These are phyloP conservation scores for Plenodomus lindquistii DNA, from an alignment of 2,329 filamentous ascomycete species.

Conservation along the genomic window DNA sequence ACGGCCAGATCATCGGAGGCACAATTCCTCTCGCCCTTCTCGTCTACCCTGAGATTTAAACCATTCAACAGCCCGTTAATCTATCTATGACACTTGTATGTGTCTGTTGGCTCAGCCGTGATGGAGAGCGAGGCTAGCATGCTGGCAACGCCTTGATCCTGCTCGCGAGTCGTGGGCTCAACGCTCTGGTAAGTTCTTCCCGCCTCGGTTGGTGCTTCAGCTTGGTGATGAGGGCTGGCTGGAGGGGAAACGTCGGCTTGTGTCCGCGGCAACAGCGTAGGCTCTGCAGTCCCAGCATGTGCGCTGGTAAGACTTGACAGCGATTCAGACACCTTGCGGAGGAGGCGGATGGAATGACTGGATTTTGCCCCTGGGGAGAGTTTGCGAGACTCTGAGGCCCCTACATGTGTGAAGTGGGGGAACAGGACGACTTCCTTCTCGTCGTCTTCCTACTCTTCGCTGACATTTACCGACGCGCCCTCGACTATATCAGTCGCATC, in stretches of 20 bases:
- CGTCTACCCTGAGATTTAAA: too few relatives aligned
- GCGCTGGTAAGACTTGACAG: background rate
- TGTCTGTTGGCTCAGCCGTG: background rate
- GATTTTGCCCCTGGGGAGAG: background rate
- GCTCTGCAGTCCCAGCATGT: background rate
- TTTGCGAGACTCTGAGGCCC: background rate
- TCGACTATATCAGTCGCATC: background rate
- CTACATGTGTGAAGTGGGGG: background rate
- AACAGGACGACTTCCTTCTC: too few relatives aligned
- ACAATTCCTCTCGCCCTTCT: too few relatives aligned
- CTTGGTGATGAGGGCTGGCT: background rate
- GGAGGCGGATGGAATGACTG: background rate
- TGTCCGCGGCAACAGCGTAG: background rate
- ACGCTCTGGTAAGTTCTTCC: background rate
- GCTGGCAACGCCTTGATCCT: background rate
- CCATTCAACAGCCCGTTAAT: too few relatives aligned
- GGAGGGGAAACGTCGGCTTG: background rate
- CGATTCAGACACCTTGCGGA: background rate
- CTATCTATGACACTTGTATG: too few relatives aligned
- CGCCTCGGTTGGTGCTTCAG: too few relatives aligned
- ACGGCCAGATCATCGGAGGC: background rate
- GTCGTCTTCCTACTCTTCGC: too few relatives aligned
- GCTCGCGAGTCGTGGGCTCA: background rate
- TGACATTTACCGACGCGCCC: background rate
- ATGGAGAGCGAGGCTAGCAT: background rate